Conservation (phyloP, 345 rosid genomes). For the Eucalyptus erythrocorys region DNA sequence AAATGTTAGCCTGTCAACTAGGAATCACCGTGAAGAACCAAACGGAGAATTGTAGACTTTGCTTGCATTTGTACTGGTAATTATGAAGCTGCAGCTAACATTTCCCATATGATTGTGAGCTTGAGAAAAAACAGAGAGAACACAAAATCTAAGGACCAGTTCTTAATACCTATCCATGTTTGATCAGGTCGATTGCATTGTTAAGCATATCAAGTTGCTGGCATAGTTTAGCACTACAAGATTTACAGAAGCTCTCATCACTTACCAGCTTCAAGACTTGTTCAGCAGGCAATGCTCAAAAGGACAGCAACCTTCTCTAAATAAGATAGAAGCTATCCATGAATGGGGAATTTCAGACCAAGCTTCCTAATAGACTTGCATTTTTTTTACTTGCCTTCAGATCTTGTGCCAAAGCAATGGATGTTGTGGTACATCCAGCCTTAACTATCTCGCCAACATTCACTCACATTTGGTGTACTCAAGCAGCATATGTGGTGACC, state of each 20-base stretch:
- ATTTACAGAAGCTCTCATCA: background rate
- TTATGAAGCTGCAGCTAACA: background rate
- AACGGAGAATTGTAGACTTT: background rate
- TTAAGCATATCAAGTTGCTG: background rate
- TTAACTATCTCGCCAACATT: background rate
- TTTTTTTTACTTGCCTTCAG: background rate
- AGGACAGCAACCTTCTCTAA: background rate
- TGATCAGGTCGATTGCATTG: background rate
- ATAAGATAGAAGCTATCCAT: background rate
- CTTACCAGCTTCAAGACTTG: background rate
- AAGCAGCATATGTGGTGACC: constrained; percentile 35
- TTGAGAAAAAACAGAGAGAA: background rate
- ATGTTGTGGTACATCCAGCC: background rate
- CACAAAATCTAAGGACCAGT: background rate
- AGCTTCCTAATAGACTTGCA: background rate
- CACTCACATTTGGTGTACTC: constrained; percentile 30
- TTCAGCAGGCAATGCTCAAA: background rate
- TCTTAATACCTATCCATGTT: background rate
- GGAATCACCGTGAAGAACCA: background rate
- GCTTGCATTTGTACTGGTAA: background rate
- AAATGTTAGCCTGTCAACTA: background rate
- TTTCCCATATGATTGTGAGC: background rate
- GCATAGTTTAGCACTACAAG: background rate
- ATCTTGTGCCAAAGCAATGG: background rate
- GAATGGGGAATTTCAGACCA: background rate